Conservation (phyloP, 495 filamentous ascomycete genomes). For the Talaromyces wortmannii region DNA sequence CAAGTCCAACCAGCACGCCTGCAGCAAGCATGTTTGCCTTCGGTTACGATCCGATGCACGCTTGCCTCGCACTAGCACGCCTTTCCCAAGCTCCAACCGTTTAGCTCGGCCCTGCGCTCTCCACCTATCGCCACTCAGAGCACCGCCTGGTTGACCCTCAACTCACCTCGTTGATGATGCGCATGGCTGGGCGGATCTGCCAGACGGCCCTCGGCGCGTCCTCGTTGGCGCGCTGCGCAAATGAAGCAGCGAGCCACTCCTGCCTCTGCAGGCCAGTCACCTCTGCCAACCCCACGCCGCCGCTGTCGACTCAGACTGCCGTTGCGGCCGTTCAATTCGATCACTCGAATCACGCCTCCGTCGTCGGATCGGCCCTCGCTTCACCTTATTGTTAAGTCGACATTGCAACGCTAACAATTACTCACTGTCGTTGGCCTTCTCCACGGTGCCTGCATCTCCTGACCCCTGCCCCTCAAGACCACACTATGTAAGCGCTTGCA, state of each 20-base stretch:
- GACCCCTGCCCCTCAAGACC: slow-evolving; percentile 1
- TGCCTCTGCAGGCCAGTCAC: not conserved
- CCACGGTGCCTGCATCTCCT: slow-evolving; percentile 6
- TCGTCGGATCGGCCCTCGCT: not conserved
- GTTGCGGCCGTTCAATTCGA: not conserved
- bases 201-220: not conserved
- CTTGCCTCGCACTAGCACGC: not conserved
- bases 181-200: not conserved
- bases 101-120: not conserved
- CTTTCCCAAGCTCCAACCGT: not conserved
- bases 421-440: not conserved
- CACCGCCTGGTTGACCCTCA: no score
- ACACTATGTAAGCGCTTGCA: slow-evolving; percentile 5
- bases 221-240: slow-evolving; percentile 5
- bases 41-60: slow-evolving; percentile 5
- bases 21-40: not conserved
- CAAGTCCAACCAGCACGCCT: no score
- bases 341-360: not conserved
- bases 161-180: not conserved
- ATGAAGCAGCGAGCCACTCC: not conserved
- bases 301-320: not conserved
- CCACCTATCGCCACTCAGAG: not conserved
- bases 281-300: not conserved
- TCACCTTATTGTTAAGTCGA: not conserved
- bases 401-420: slow-evolving; percentile 1